phyloP scores from a whole-genome alignment of 306 rosid genomes.

The Crataegus laevigata region DNA sequence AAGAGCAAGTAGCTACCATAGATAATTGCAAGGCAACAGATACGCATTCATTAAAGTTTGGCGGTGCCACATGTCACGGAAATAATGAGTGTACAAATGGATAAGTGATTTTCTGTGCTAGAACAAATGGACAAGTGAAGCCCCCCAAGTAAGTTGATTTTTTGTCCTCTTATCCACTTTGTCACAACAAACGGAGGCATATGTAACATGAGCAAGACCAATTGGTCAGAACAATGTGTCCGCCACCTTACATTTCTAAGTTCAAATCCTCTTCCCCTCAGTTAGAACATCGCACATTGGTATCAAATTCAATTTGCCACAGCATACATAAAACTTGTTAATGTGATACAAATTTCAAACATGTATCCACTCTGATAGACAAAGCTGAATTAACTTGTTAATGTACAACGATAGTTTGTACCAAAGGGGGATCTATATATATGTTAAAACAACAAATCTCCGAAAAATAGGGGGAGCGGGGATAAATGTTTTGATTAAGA shows the following conservation, averaged over 20 bases:
- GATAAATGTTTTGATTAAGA: not conserved
- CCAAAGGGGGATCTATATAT: not conserved
- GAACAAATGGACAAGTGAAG: not conserved
- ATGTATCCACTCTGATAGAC: not conserved
- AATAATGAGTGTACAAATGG: not conserved
- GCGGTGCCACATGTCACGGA: not conserved
- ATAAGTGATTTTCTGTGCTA: not conserved
- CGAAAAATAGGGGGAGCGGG: not conserved
- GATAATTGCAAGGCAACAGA: not conserved
- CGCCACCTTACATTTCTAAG: not conserved
- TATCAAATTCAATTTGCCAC: not conserved
- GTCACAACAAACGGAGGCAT: not conserved
- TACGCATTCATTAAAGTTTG: not conserved
- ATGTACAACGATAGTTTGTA: not conserved
- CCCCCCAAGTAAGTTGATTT: too few relatives aligned
- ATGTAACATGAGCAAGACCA: not conserved
- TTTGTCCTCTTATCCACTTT: not conserved
- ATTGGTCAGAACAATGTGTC: not conserved
- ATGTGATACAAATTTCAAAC: not conserved
- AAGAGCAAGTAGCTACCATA: too few relatives aligned
- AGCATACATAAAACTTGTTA: not conserved
- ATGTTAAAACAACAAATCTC: not conserved
- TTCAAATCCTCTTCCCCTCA: not conserved
- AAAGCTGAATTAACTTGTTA: constrained; percentile 4
- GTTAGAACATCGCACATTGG: not conserved